Base-by-base conservation (phyloP, 805 yeast genomes). In the Ogataea pilisensis region DNA sequence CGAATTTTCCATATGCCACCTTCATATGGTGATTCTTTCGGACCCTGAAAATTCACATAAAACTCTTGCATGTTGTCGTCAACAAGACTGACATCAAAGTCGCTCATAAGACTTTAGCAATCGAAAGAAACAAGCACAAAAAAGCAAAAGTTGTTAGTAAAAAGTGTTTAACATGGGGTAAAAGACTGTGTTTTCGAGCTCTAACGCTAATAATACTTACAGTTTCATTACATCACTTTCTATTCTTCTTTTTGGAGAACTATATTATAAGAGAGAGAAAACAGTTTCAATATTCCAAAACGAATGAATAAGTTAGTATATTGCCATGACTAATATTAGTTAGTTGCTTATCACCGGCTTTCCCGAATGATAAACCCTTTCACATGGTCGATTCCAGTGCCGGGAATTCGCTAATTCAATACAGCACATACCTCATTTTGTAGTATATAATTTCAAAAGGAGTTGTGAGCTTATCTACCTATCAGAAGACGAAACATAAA, bases 141-240 rank as follows among this genome's bases (percentile, higher is more conserved):
- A 14, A 14, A 29, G n/a, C n/a, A n/a, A n/a, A n/a, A n/a, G n/a
- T n/a, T n/a, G 41, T 37, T 40, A 40, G 47, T 36, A 39, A 22
- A 22, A 12, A 8, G 19, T 22, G 26, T 22, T 19, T 12, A 18
- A 30, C 7, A 14, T 18, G 26, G 14, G 14, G 14, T 20, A 22
- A 31, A 21, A 12, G 17, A 18, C 18, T n/a, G 5, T 7, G 8
- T n/a, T 14, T 14, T 24, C 13, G 5, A 8, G 21, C 13, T 12
- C n/a, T 25, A 18, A 8, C 17, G 3, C 8, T 16, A n/a, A 12
- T 24, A 16, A 20, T 37, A 72, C 83, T 58, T 63, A 85, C 76
- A 91, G 72, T 63, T 90, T 93, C 96, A 87, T 89, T 35, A 91
- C 97, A 63, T 91, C 99, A 22, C 93, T 86, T 58, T 90, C 96